Conservation (phyloP, 2,329 filamentous ascomycete species). For the Calonectria henricotiae region DNA sequence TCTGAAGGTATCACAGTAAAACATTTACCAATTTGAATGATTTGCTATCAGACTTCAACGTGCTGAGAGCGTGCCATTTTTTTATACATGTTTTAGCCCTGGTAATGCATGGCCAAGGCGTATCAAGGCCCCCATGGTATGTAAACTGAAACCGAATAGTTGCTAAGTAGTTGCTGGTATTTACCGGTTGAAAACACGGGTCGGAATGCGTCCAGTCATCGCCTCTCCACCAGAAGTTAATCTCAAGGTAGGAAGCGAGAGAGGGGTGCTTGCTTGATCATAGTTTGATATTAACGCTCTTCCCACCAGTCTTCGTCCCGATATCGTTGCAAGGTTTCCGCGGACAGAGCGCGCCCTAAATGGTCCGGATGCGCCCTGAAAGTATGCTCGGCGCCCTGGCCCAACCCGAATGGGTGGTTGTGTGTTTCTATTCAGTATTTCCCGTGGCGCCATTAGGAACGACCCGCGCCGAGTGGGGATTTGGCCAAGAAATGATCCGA, state of each 20-base stretch:
- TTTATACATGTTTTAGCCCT: neutral
- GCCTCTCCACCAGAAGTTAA: conserved; percentile 21
- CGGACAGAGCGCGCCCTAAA: neutral
- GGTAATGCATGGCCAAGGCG: conserved; percentile 2
- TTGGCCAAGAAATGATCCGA: conserved; percentile 23
- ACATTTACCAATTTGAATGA: neutral
- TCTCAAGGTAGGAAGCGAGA: conserved; percentile 20
- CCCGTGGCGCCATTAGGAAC: conserved; percentile 14
- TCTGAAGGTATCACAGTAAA: too few species aligned
- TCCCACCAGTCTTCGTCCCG: neutral
- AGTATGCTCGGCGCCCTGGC: neutral
- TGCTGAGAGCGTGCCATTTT: neutral
- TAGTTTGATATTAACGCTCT: conserved; percentile 15
- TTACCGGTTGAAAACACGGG: conserved; percentile 19
- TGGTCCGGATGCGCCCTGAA: conserved; percentile 8
- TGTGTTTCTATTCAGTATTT: conserved; percentile 4
- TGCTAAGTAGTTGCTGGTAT: neutral
- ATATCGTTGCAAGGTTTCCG: conserved; percentile 10
- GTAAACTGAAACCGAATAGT: neutral
- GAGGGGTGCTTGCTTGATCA: neutral
- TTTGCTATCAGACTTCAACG: conserved; percentile 1
- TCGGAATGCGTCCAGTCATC: neutral
- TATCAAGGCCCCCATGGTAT: conserved; percentile 3
- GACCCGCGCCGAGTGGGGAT: conserved; percentile 16
- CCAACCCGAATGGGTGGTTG: neutral